Base-by-base conservation (phyloP, 805 yeast species). In the Ogataea nitratoaversa region DNA sequence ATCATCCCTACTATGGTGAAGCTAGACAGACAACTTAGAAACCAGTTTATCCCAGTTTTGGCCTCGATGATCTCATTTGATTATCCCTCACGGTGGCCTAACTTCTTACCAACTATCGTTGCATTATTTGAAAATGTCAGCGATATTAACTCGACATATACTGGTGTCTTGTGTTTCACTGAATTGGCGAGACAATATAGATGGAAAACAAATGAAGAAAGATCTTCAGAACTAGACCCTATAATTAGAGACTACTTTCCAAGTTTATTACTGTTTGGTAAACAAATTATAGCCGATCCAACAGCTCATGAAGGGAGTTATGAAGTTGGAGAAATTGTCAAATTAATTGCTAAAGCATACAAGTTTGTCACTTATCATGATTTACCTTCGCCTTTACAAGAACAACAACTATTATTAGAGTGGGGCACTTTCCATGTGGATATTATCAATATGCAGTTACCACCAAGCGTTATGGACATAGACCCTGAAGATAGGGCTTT, bases 321-420 rank as follows among this genome's bases (percentile, higher is more conserved):
- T 40, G 66, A 63, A 43, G 52, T 58, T 8, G 90, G 88, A 16
- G 95, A 87, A 48, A 80, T 90, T 69, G 65, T 87, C 33, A 85
- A 84, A 48, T 69, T 85, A 48, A 72, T 88, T 32, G 61, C 90
- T 39, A 93, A 93, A 56, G 70, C 76, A 40, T 89, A 80, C 67
- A 91, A 91, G 59, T 85, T 84, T 59, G 84, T 82, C 32, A 84
- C 95, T 1, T 82, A 79, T 59, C 75, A 72, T 52, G 96, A 89
- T 57, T 65, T 91, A 38, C 97, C 98, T 2, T 67, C 59, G 3
- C 73, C 79, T 2, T 63, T 84, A 56, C 81, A 87, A 68, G 63
- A 68, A 33, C 53, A 67, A 41, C 75, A 80, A 43, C 47, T 65
- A 41, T 59, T 80, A 54, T 59, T 71, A 30, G 67, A 75, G 16